phyloP scores from a whole-genome alignment of 2,329 filamentous ascomycete genomes.

The Pseudogymnoascus sp. region DNA sequence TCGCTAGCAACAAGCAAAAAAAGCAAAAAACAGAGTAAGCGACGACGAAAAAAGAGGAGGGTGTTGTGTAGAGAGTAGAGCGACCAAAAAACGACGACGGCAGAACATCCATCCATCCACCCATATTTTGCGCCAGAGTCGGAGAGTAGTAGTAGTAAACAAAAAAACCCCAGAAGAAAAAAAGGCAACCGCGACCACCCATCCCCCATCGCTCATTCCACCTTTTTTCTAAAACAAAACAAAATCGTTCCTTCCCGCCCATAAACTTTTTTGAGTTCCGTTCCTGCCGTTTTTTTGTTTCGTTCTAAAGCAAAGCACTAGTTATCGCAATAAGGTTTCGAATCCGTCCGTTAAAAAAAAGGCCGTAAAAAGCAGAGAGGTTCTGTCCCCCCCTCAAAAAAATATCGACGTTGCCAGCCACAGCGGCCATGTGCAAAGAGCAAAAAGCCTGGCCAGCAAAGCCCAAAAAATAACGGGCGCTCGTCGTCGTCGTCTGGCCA shows the following conservation, averaged over 20 bases:
- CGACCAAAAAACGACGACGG: neutral
- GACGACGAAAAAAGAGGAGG: neutral
- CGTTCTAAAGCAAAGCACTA: constrained; percentile 1
- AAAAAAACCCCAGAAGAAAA: neutral
- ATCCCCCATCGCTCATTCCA: neutral
- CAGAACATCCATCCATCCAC: neutral
- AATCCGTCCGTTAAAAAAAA: neutral
- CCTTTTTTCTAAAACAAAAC: neutral
- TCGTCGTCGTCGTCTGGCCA: neutral
- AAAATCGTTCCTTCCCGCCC: neutral
- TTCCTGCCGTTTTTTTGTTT: neutral
- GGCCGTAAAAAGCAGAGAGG: neutral
- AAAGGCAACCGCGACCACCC: neutral
- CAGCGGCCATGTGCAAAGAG: neutral
- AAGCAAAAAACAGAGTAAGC: neutral
- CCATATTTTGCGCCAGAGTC: constrained; percentile 1
- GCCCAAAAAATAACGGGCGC: constrained; percentile 7
- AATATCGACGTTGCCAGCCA: neutral
- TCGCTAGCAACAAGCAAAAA: neutral
- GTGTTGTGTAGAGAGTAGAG: constrained; percentile 1
- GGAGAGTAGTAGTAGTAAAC: neutral
- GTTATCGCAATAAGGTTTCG: neutral
- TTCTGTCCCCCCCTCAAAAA: neutral
- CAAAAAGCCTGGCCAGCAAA: neutral
- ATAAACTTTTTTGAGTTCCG: neutral